Evolutionary conservation across 495 filamentous ascomycete species (phyloP).

Genomic region (Aspergillus hancockii): DNA sequence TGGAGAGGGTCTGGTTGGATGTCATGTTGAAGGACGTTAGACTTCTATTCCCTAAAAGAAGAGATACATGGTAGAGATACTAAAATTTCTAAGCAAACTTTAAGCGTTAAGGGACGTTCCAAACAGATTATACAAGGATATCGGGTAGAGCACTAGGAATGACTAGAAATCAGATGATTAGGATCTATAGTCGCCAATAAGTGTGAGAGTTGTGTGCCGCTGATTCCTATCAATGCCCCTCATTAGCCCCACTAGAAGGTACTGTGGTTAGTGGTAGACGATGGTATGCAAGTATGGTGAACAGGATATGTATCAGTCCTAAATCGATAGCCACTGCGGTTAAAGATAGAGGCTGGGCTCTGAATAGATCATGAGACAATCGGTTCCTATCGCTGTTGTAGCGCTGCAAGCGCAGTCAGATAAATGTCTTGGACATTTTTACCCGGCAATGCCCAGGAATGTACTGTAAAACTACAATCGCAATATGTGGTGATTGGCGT

Average conservation of each 20-base stretch:
- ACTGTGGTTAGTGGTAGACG: neutral
- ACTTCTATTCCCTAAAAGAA: too few relatives aligned
- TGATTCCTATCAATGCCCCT: neutral
- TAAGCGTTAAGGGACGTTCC: too few relatives aligned
- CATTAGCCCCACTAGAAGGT: neutral
- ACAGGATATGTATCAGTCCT: neutral
- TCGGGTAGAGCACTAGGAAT: too few relatives aligned
- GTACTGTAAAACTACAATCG: neutral
- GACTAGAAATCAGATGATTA: too few relatives aligned
- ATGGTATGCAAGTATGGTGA: neutral
- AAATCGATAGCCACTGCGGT: neutral
- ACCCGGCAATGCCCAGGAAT: neutral
- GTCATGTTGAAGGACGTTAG: too few relatives aligned
- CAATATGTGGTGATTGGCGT: neutral
- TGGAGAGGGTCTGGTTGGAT: too few relatives aligned
- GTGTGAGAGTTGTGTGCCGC: neutral
- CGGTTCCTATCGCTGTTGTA: neutral
- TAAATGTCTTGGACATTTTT: neutral
- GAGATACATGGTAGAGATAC: too few relatives aligned
- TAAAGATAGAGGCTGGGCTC: neutral
- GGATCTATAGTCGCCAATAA: neutral
- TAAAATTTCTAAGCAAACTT: too few relatives aligned
- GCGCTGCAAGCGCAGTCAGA: neutral
- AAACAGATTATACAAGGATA: too few relatives aligned
- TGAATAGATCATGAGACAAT: neutral